Base-by-base conservation (phyloP, 371 early-diverging fungal species). In the Mortierella sp. region DNA sequence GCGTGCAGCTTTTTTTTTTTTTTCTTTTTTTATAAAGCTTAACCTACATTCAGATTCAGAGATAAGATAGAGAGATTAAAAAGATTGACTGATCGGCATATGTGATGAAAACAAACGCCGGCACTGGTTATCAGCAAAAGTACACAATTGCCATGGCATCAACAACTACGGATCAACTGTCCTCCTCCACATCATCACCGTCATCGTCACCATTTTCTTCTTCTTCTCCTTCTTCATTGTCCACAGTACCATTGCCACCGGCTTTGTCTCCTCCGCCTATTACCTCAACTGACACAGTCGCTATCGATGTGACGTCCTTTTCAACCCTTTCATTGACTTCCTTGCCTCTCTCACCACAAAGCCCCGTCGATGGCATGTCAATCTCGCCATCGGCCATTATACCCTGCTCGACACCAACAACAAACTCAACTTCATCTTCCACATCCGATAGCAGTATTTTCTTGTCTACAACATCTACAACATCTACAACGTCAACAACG, bases 261-360 rank as follows among this genome's bases (percentile, higher is more conserved):
- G 18, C n/a, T 51, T 51, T 51, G n/a, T 51, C 51, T 51, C 51
- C 51, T n/a, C 9, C 18, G n/a, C n/a, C n/a, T n/a, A 51, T 11
- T 43, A 43, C 43, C 16, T 43, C 43, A 11, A 16, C 51, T 3
- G 60, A 37, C n/a, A 37, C n/a, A 37, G n/a, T 37, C 6, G 12
- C 16, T 39, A n/a, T 60, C 5, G 60, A 60, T n/a, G n/a, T 37
- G 20, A n/a, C 39, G n/a, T 35, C n/a, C n/a, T 37, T 37, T 5
- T 30, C 35, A 10, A 60, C 37, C 2, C 37, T 60, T n/a, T 37
- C 60, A 4, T 20, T 60, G 60, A 20, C 60, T n/a, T 60, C 60
- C 39, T 60, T 43, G 43, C 62, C 45, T 45, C 55, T 55, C 18
- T 40, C 62, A 12, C 62, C 62, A 20, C 37, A 37, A 43, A 62